phyloP scores from a whole-genome alignment of 129 eudicot genomes.

The Flaveria bidentis region DNA sequence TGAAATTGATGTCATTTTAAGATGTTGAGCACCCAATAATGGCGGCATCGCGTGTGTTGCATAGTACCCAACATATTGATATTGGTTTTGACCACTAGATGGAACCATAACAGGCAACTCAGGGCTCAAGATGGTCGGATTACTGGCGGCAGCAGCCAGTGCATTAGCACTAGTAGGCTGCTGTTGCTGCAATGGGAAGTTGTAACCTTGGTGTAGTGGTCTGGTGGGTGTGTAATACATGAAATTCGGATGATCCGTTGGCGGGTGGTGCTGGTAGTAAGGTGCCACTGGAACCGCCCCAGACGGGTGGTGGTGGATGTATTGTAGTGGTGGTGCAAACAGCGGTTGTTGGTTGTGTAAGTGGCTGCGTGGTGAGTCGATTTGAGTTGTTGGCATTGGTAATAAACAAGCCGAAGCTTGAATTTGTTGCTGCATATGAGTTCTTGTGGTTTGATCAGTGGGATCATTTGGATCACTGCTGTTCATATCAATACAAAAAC shows the following conservation, averaged over 20 bases:
- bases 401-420: conserved; percentile 59
- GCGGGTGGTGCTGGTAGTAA: conserved; percentile 39
- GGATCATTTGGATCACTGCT: conserved; percentile 56
- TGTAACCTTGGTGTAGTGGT: conserved; percentile 60
- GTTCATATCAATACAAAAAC: not conserved
- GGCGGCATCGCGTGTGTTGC: conserved; percentile 50
- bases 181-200: conserved; percentile 52
- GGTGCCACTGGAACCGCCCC: conserved; percentile 58
- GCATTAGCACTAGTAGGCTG: conserved; percentile 30
- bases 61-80: conserved; percentile 39
- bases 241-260: conserved; percentile 51
- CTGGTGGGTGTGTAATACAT: conserved; percentile 61
- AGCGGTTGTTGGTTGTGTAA: conserved; percentile 62
- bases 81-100: conserved; percentile 43
- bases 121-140: too few species aligned
- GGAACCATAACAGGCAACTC: conserved; percentile 44
- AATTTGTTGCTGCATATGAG: conserved; percentile 48
- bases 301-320: conserved; percentile 43
- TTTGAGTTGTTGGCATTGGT: conserved; percentile 52
- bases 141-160: conserved; percentile 34
- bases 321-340: conserved; percentile 43
- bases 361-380: conserved; percentile 57
- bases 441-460: conserved; percentile 28
- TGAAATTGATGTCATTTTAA: conserved; percentile 50
- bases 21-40: conserved; percentile 66